A percentile compares a stretch with the other conserved stretches of the same genome.
Evolutionary conservation across 2,329 filamentous ascomycete genomes (phyloP).

Genomic region (Monosporascus sp.): DNA sequence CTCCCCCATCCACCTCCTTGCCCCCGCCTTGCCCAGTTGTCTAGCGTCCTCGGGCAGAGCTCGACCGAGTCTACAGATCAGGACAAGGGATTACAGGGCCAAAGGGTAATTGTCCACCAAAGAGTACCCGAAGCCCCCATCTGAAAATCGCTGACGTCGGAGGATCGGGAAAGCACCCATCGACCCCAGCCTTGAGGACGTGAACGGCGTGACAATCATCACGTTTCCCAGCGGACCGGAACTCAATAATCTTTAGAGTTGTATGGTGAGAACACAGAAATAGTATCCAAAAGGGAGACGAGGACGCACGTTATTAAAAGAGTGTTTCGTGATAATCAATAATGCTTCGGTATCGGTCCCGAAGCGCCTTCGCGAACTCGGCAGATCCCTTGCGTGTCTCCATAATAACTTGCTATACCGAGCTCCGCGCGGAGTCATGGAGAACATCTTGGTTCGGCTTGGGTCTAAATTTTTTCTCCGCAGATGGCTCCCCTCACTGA

Average conservation of each 20-base stretch:
- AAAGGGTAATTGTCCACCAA: neutral
- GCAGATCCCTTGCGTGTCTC: neutral
- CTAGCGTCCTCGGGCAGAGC: neutral
- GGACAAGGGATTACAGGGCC: neutral
- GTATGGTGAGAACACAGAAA: too few species aligned
- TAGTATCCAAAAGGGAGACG: too few species aligned
- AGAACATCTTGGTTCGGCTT: too few species aligned
- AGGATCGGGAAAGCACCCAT: too few species aligned
- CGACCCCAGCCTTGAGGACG: too few species aligned
- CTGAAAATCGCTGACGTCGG: too few species aligned
- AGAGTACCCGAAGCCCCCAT: neutral
- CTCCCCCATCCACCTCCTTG: neutral
- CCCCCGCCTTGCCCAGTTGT: neutral
- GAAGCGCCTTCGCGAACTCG: neutral
- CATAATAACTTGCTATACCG: neutral
- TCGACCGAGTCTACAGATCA: neutral
- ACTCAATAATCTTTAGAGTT: too few species aligned
- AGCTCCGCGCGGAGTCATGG: neutral
- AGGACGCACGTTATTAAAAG: too few species aligned
- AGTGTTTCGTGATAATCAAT: too few species aligned
- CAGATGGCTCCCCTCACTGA: neutral
- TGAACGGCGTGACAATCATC: too few species aligned
- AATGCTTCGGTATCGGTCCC: neutral
- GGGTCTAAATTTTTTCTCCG: neutral
- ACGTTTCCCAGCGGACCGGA: too few species aligned